Base-by-base conservation (phyloP, 2,329 filamentous ascomycete species). In the Exophiala alcalophila region DNA sequence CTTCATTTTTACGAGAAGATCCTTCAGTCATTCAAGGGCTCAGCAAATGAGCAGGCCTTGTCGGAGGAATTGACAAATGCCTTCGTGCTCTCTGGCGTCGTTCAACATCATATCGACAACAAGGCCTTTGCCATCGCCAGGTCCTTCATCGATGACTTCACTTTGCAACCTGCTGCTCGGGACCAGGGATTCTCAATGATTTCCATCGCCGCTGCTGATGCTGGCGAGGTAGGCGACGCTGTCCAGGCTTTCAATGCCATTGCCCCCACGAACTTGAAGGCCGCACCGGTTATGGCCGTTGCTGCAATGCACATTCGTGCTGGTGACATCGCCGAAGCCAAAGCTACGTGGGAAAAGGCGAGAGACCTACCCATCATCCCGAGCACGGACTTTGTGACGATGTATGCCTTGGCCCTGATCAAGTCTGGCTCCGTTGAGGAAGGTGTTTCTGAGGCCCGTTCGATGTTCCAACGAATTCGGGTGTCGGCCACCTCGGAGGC, bases 341-440 rank as follows among this genome's bases (percentile, higher is more conserved):
- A 84, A 52, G 76, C 81, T 52, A 91, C 88, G 68, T 96, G 91
- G 89, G 76, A 80, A 39, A 72, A 86, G 43, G 71, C 96, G 40
- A 80, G 76, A 47, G 62, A 74, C 37, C 74, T 80, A 23, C 76
- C 77, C 5, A 40, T 54, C 28, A 26, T 34, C 27, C 40, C 50
- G 19, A 53, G 25, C 9, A 63, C 74, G 40, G 71, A 80, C 21
- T 83, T 94, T 64, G 84, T 88, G 9, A 80, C 86, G 44, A 95
- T 96, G 88, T 95, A 91, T 59, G 81, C 86, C 10, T 80, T 94
- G 44, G 87, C 89, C 33, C 73, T 97, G 64, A 84, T 97, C 60
- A 85, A 86, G 40, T 87, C 86, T 50, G 88, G 89, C 28, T 83
- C 89, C 58, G 78, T 90, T 34, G 80, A 83, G n/a, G 86, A 91